Conservation (phyloP, 1,139 yeast genomes). For the Pichia sp. region DNA sequence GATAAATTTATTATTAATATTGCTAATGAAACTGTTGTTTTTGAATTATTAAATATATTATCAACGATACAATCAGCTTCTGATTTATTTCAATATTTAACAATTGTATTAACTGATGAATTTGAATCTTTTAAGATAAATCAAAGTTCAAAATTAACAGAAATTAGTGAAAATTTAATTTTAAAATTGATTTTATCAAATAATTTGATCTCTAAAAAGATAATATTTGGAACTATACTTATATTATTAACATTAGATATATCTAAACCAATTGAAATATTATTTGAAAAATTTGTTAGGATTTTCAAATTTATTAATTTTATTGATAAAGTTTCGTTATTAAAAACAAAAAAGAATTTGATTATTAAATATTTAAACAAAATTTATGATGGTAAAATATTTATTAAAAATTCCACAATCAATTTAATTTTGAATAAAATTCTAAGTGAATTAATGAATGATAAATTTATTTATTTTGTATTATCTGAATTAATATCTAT, state of each 20-base stretch:
- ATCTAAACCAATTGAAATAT: conserved; percentile 27
- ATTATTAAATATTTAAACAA: conserved; percentile 15
- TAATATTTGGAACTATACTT: conserved; percentile 30
- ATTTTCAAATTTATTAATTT: conserved; percentile 14
- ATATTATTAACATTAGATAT: conserved; percentile 36
- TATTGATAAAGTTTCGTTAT: conserved; percentile 7
- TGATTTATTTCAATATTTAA: conserved; percentile 24
- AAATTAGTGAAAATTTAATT: conserved; percentile 21
- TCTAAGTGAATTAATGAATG: conserved; percentile 15
- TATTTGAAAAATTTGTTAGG: conserved; percentile 20
- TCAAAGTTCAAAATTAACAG: conserved; percentile 20
- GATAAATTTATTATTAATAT: conserved; percentile 27
- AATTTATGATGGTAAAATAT: conserved; percentile 18
- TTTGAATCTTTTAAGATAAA: conserved; percentile 18
- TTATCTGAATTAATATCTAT: conserved; percentile 20
- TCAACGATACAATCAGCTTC: conserved; percentile 24
- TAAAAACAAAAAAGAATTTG: neutral
- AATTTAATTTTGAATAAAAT: conserved; percentile 19
- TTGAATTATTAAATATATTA: conserved; percentile 23
- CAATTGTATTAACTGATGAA: conserved; percentile 23
- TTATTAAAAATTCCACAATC: conserved; percentile 24
- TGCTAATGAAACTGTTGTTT: conserved; percentile 23
- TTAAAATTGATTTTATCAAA: conserved; percentile 22
- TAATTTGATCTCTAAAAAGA: conserved; percentile 23
- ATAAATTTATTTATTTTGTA: conserved; percentile 23